Conservation (phyloP, 345 rosid genomes). For the Bruguiera sexangula region DNA sequence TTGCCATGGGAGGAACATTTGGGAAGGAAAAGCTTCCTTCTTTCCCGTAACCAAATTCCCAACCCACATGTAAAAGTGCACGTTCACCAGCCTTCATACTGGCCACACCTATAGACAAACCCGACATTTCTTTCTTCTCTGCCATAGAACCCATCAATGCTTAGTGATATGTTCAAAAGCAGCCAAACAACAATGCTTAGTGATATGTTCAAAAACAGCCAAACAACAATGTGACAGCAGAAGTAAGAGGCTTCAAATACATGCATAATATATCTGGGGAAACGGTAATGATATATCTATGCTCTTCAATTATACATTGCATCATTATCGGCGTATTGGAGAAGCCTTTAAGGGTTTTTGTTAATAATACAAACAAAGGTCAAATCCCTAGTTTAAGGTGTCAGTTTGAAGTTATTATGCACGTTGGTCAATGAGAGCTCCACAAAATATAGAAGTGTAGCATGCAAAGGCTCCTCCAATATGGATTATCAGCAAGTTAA, state of each 20-base stretch:
- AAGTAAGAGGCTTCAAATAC: background rate
- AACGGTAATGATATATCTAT: background rate
- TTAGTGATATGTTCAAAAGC: slow-evolving; percentile 5
- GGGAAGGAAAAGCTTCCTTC: slow-evolving; percentile 97
- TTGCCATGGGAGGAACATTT: slow-evolving; percentile 90
- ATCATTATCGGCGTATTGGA: background rate
- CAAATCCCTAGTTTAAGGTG: background rate
- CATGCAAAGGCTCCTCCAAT: no score
- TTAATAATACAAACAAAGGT: no score
- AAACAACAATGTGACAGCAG: background rate
- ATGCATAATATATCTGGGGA: background rate
- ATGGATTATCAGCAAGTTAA: no score
- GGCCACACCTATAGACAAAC: slow-evolving; percentile 82
- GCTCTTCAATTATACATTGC: background rate
- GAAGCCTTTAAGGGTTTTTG: background rate
- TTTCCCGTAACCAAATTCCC: slow-evolving; percentile 94
- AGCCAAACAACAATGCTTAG: background rate
- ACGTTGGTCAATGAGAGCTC: background rate
- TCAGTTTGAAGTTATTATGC: background rate
- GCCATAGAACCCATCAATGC: slow-evolving; percentile 22
- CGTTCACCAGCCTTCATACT: slow-evolving; percentile 92
- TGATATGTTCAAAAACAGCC: slow-evolving; percentile 6
- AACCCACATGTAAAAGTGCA: slow-evolving; percentile 70
- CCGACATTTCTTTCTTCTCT: slow-evolving; percentile 91
- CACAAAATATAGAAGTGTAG: no score